Evolutionary conservation across 495 filamentous ascomycete genomes (phyloP).

Genomic region (Aspergillus leporis): DNA sequence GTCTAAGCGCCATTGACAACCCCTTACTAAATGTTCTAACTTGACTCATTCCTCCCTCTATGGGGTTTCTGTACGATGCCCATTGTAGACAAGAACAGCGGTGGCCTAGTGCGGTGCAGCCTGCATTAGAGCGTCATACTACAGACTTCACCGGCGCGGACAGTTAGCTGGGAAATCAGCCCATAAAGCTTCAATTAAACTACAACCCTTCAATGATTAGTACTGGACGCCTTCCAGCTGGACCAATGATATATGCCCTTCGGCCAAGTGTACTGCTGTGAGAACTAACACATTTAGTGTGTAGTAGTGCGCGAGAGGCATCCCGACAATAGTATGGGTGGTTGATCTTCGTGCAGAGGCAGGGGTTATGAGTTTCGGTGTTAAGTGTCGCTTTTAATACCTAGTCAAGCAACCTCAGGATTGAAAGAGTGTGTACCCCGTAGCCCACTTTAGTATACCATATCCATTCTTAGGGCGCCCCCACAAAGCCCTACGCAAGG

Average conservation of each 20-base stretch:
- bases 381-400: background rate
- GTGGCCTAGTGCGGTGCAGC: background rate
- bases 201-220: background rate
- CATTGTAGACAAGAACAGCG: background rate
- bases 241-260: background rate
- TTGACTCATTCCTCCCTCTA: background rate
- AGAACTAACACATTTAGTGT: background rate
- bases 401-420: background rate
- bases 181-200: background rate
- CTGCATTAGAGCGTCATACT: slow-evolving; percentile 6
- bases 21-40: background rate
- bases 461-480: background rate
- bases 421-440: background rate
- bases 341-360: slow-evolving; percentile 15
- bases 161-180: slow-evolving; percentile 4
- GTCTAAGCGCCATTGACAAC: background rate
- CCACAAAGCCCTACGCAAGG: slow-evolving; percentile 6
- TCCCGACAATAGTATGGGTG: slow-evolving; percentile 1
- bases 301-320: background rate
- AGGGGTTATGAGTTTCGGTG: slow-evolving; percentile 6
- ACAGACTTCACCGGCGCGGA: background rate
- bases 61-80: background rate
- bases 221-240: background rate
- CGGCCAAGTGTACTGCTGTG: background rate
- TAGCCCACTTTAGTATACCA: too few species aligned